These are phyloP conservation scores for Phytophthora hibernalis DNA, from an alignment of 352 stramenopile species.

Conservation along the genomic window DNA sequence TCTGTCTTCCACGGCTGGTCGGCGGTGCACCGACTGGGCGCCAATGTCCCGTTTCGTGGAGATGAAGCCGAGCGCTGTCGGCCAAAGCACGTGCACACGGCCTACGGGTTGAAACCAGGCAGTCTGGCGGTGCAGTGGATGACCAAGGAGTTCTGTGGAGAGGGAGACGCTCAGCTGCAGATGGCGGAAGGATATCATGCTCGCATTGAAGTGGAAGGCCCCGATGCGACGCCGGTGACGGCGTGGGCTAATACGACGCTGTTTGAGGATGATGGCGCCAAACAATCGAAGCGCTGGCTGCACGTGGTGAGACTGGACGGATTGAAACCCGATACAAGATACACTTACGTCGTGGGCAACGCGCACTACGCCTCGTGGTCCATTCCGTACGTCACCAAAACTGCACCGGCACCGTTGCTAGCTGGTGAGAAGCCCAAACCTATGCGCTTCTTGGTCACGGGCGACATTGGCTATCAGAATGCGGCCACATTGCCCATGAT, in stretches of 20 bases:
- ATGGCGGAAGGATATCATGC: conserved; percentile 66
- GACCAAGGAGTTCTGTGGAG: conserved; percentile 64
- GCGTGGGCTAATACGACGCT: conserved; percentile 62
- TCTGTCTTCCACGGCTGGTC: conserved; percentile 86
- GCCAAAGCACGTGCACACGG: conserved; percentile 85
- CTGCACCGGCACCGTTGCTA: conserved; percentile 43
- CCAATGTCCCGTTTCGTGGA: conserved; percentile 52
- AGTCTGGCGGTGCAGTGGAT: conserved; percentile 85
- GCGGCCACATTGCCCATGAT: conserved; percentile 89
- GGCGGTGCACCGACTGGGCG: conserved; percentile 62
- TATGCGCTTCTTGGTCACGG: conserved; percentile 80
- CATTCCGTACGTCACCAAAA: conserved; percentile 83
- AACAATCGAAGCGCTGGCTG: conserved; percentile 65
- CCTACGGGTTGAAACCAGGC: conserved; percentile 61
- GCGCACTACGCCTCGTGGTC: conserved; percentile 74
- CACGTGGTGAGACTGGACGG: conserved; percentile 73
- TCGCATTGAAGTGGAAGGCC: conserved; percentile 45
- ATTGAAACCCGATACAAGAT: conserved; percentile 68
- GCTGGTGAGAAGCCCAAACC: conserved; percentile 41
- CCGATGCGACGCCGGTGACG: conserved; percentile 43
- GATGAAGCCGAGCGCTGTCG: conserved; percentile 60
- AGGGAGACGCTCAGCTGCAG: conserved; percentile 56
- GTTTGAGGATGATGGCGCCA: conserved; percentile 72
- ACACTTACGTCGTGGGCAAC: conserved; percentile 89
- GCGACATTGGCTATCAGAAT: conserved; percentile 92